Conservation (phyloP, 805 yeast genomes). For the Lipomyces starkeyi region DNA sequence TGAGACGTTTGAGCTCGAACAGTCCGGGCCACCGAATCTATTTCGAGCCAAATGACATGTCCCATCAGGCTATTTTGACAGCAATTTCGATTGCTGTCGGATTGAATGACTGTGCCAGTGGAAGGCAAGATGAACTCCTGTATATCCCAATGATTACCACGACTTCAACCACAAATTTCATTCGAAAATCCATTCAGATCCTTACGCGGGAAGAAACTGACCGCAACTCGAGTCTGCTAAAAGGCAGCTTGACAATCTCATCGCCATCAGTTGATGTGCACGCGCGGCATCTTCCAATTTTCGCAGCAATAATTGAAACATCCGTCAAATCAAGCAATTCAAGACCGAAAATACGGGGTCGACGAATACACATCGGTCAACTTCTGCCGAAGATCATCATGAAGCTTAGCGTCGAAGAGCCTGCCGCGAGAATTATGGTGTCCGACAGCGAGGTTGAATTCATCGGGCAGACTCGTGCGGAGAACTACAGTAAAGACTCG, state of each 20-base stretch:
- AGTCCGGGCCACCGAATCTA: constrained; percentile 50
- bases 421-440: constrained; percentile 45
- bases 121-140: constrained; percentile 47
- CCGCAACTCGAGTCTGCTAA: constrained; percentile 41
- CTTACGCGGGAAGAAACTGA: constrained; percentile 40
- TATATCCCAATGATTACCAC: constrained; percentile 49
- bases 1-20: constrained; percentile 49
- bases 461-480: background rate
- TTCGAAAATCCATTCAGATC: constrained; percentile 46
- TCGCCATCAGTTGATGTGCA: constrained; percentile 50
- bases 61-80: constrained; percentile 50
- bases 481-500: constrained; percentile 3
- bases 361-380: constrained; percentile 14
- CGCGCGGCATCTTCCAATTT: constrained; percentile 45
- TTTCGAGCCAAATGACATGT: constrained; percentile 46
- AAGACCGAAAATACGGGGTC: background rate
- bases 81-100: constrained; percentile 47
- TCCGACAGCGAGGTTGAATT: constrained; percentile 19
- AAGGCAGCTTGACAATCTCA: constrained; percentile 45
- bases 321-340: constrained; percentile 22
- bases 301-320: constrained; percentile 38
- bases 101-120: constrained; percentile 39
- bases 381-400: constrained; percentile 41
- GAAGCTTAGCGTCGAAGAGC: constrained; percentile 45
- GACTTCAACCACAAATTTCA: constrained; percentile 47